These are phyloP conservation scores for Tilletia setariae DNA, from an alignment of 1,284 basidiomycete species.

Conservation along the genomic window DNA sequence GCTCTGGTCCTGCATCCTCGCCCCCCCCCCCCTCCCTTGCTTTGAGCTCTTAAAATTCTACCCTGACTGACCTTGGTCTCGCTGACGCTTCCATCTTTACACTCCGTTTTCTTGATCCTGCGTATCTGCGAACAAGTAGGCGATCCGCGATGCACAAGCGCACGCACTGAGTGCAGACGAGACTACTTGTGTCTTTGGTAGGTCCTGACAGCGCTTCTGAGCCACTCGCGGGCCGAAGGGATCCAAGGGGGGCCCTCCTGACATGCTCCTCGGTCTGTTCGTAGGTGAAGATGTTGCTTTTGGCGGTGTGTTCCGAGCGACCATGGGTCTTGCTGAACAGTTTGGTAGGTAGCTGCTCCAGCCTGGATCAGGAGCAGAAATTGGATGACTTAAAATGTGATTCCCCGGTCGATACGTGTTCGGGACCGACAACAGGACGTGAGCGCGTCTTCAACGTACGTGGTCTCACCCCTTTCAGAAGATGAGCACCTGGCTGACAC, in stretches of 20 bases:
- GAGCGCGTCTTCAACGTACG: slow-evolving; percentile 95
- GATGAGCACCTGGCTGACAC: background rate
- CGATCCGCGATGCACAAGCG: slow-evolving; percentile 45
- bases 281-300: slow-evolving; percentile 58
- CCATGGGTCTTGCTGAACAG: slow-evolving; percentile 86
- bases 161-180: slow-evolving; percentile 62
- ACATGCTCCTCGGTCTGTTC: background rate
- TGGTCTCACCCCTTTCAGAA: background rate
- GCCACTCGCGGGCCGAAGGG: slow-evolving; percentile 46
- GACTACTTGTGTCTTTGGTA: slow-evolving; percentile 84
- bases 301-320: slow-evolving; percentile 86
- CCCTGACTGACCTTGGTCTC: background rate
- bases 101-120: background rate
- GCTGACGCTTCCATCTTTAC: no score
- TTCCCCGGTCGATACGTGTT: slow-evolving; percentile 20
- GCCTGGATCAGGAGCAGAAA: background rate
- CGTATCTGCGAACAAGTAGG: slow-evolving; percentile 23
- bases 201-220: slow-evolving; percentile 31
- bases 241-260: background rate
- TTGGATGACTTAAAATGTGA: background rate
- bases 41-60: slow-evolving; percentile 2
- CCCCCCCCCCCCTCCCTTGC: background rate
- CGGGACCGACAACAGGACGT: slow-evolving; percentile 68
- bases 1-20: background rate
- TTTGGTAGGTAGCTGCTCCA: slow-evolving; percentile 75